Evolutionary conservation across 257 asterid species (phyloP).

Genomic region (Fraxinus cuspidata): DNA sequence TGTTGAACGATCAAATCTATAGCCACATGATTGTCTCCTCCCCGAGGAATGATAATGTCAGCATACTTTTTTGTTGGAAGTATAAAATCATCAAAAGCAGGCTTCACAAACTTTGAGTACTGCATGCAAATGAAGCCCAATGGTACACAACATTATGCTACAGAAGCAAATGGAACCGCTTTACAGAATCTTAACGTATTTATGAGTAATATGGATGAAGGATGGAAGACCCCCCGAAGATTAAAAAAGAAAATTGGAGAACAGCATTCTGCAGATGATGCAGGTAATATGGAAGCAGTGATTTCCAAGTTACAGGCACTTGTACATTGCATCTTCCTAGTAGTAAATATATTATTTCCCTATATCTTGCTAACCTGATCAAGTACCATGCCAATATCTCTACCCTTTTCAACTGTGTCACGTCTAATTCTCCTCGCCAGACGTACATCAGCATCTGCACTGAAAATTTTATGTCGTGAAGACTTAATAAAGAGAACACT

Average conservation of each 20-base stretch:
- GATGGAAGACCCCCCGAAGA: not conserved
- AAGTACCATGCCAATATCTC: conserved; percentile 84
- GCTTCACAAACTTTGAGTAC: conserved; percentile 97
- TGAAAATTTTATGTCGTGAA: conserved; percentile 40
- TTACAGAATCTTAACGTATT: not conserved
- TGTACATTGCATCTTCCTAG: not conserved
- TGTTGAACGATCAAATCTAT: conserved; percentile 99
- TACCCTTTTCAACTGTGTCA: conserved; percentile 85
- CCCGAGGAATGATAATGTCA: conserved; percentile 97
- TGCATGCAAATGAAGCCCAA: conserved; percentile 44
- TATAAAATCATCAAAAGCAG: conserved; percentile 98
- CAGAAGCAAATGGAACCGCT: not conserved
- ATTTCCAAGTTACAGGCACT: not conserved
- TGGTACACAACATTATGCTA: not conserved
- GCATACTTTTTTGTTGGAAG: conserved; percentile 98
- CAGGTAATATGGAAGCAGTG: not conserved
- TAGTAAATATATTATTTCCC: not conserved
- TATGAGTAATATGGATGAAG: not conserved
- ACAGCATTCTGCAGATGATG: conserved; percentile 5
- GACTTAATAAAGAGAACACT: conserved; percentile 25
- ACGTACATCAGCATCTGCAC: conserved; percentile 99
- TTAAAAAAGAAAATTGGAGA: not conserved
- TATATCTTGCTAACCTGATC: conserved; percentile 66
- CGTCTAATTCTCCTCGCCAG: conserved; percentile 97
- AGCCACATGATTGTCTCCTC: conserved; percentile 99